Base-by-base conservation (phyloP, 257 asterid species). In the Hygrophila difformis region DNA sequence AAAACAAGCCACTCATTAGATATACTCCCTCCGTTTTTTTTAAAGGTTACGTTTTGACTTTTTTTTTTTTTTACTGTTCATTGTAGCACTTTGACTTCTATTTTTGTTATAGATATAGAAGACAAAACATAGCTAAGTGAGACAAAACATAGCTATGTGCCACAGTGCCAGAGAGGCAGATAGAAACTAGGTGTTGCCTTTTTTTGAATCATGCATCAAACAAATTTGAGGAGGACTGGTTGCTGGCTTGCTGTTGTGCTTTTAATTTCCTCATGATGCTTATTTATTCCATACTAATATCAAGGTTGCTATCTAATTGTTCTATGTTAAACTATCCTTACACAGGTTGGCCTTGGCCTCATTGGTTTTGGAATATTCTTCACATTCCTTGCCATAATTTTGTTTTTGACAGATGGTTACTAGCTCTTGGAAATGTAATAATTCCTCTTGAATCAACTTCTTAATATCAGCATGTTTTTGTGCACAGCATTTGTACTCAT, bases 391-490 rank as follows among this genome's bases (percentile, higher is more conserved):
- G 89, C 83, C 31, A 35, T 78, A 47, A 38, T 81, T 63, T 71
- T 84, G 26, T 80, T 84, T 62, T 84, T 6, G 95, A 84, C 66
- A 80, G 93, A 65, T 93, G 95, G 40, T 73, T 81, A 55, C 93
- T 84, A 34, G 95, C 95, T 42, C 81, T 84, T 62, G 95, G 93
- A 64, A 84, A 84, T 65, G 95, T 84, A 84, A 75, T 89, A 45
- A 44, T 24, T 44, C 16, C 2, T 62, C n/a, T 46, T 45, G 41
- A 40, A 26, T 58, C 15, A 35, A 26, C 13, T 59, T 33, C 39
- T 45, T 28, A 6, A 18, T 49, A 23, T 29, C 37, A 15, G 23
- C 22, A 5, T 42, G 8, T 53, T 36, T 33, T 33, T 33, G 12
- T 33, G 12, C 12, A 33, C 12, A 5, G 37, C 12, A 33, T 4